Evolutionary conservation across 306 rosid genomes (phyloP).

Genomic region (Coriaria nepalensis): DNA sequence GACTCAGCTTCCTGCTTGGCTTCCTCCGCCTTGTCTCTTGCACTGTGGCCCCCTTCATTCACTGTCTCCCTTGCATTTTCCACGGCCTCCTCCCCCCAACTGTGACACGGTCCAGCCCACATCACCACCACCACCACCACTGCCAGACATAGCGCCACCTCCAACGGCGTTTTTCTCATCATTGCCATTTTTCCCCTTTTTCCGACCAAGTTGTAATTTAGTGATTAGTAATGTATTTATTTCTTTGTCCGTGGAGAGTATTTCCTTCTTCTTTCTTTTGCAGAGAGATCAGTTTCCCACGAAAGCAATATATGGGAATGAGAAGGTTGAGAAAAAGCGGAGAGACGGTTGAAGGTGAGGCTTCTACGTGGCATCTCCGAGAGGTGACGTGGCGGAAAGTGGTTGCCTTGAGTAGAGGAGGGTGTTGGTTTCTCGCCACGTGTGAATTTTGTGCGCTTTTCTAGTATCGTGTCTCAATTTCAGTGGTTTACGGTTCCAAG

Average conservation of each 20-base stretch:
- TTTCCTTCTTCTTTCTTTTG: neutral
- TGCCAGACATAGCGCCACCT: constrained; percentile 13
- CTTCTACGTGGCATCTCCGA: constrained; percentile 25
- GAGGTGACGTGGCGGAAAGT: constrained; percentile 29
- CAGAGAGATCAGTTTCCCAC: neutral
- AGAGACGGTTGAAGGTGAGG: constrained; percentile 6
- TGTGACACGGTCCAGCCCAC: constrained; percentile 3
- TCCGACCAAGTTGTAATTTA: neutral
- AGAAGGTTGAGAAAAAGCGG: constrained; percentile 1
- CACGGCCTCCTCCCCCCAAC: constrained; percentile 15
- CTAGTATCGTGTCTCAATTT: no score
- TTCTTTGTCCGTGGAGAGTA: neutral
- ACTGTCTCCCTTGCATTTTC: constrained; percentile 8
- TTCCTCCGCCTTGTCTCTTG: constrained; percentile 10
- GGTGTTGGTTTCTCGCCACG: constrained; percentile 21
- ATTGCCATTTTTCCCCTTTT: constrained; percentile 18
- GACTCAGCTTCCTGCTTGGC: constrained; percentile 14
- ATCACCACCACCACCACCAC: constrained; percentile 12
- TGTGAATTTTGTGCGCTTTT: constrained; percentile 13
- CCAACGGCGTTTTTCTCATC: neutral
- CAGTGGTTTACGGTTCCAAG: no score
- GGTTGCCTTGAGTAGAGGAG: no score
- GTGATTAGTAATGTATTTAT: no score
- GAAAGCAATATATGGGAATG: neutral
- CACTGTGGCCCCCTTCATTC: neutral